phyloP scores from a whole-genome alignment of 148 eudicot species.

The Dysphania ambrosioides region DNA sequence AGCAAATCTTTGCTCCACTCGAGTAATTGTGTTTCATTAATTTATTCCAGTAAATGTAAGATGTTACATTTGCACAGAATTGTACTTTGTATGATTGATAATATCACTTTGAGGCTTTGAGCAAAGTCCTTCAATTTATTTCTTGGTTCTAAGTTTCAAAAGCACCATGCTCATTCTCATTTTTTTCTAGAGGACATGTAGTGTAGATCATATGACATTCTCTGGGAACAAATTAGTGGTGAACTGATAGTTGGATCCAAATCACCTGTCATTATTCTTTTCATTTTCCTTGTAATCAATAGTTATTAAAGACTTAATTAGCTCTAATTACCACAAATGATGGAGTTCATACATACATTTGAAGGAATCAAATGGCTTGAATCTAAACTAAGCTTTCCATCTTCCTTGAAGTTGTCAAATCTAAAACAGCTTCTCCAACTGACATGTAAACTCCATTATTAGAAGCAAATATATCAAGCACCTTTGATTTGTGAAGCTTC shows the following conservation, averaged over 20 bases:
- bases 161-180: too few relatives aligned
- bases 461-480: slow-evolving; percentile 48
- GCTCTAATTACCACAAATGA: neutral
- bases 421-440: slow-evolving; percentile 76
- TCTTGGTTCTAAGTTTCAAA: too few relatives aligned
- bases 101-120: neutral
- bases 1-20: slow-evolving; percentile 6
- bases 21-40: neutral
- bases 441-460: slow-evolving; percentile 64
- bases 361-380: neutral
- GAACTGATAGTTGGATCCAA: neutral
- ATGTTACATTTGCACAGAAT: slow-evolving; percentile 7
- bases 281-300: neutral
- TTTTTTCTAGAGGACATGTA: too few relatives aligned
- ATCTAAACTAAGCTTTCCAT: slow-evolving; percentile 32
- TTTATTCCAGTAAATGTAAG: neutral
- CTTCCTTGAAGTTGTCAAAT: slow-evolving; percentile 60
- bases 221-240: neutral
- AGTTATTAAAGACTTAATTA: neutral
- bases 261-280: too few relatives aligned
- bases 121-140: neutral
- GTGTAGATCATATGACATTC: too few relatives aligned
- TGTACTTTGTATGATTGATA: neutral
- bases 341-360: neutral
- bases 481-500: slow-evolving; percentile 65